Conservation (phyloP, 768 basidiomycete genomes). For the Phanerodontia chrysosporium region DNA sequence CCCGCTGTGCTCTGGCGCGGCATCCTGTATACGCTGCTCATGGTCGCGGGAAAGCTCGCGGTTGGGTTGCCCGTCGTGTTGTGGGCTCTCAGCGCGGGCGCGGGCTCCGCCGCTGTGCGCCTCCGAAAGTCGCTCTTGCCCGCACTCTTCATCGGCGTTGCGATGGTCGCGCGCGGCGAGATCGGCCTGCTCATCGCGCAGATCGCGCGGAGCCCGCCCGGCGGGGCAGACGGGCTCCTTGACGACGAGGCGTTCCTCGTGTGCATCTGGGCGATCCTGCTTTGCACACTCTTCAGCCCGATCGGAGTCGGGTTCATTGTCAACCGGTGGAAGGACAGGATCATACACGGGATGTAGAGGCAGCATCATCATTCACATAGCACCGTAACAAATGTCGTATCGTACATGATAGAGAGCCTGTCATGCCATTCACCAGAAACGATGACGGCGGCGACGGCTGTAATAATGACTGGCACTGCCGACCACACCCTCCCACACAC, state of each 20-base stretch:
- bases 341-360: constrained; percentile 12
- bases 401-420: too few species aligned
- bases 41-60: constrained; percentile 49
- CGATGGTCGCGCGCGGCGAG: constrained; percentile 65
- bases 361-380: too few species aligned
- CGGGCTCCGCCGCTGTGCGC: neutral
- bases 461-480: too few species aligned
- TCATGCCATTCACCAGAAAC: too few species aligned
- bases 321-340: constrained; percentile 13
- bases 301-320: constrained; percentile 20
- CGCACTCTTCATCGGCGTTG: constrained; percentile 29
- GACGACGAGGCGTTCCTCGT: constrained; percentile 37
- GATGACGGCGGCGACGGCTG: neutral
- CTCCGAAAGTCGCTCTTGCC: neutral
- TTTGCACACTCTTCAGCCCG: constrained; percentile 40
- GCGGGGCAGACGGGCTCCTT: constrained; percentile 20
- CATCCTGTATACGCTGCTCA: constrained; percentile 51
- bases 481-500: neutral
- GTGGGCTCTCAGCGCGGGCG: constrained; percentile 24
- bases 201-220: constrained; percentile 17
- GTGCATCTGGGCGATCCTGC: constrained; percentile 40
- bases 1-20: constrained; percentile 46
- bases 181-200: constrained; percentile 61
- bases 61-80: constrained; percentile 44
- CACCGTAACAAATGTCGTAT: neutral